A percentile compares a stretch with the other conserved stretches of the same genome.
Evolutionary conservation across 2,329 filamentous ascomycete species (phyloP).

Genomic region (Fusarium euwallaceae): DNA sequence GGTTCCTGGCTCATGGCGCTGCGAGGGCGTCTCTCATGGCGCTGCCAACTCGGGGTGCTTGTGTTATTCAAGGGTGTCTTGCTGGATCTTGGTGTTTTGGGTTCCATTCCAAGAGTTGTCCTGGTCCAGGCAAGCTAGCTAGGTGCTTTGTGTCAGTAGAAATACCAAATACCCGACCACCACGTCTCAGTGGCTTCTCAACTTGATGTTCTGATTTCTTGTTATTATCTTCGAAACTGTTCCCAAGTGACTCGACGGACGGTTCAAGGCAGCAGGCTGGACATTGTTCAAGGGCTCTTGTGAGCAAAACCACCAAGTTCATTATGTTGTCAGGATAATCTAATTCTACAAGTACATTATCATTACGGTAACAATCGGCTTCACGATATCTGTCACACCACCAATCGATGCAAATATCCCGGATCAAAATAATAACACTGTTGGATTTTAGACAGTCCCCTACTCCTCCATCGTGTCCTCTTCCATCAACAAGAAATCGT

Average conservation of each 20-base stretch:
- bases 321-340: constrained; percentile 19
- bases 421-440: constrained; percentile 1
- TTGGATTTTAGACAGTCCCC: not conserved
- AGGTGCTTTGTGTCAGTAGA: not conserved
- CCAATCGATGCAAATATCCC: constrained; percentile 32
- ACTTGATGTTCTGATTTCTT: not conserved
- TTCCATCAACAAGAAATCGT: not conserved
- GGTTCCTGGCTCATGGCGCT: not conserved
- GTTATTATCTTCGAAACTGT: not conserved
- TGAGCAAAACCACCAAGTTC: not conserved
- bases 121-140: not conserved
- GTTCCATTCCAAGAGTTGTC: not conserved
- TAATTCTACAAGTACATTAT: constrained; percentile 35
- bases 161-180: not conserved
- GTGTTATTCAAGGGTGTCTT: not conserved
- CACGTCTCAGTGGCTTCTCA: not conserved
- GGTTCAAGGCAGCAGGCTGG: not conserved
- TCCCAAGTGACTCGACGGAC: not conserved
- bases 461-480: not conserved
- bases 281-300: not conserved
- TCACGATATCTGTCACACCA: constrained; percentile 33
- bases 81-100: not conserved
- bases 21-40: not conserved
- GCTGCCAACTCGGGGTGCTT: not conserved
- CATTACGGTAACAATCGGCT: constrained; percentile 34